phyloP scores from a whole-genome alignment of 495 filamentous ascomycete species.

The Niebla homalea region DNA sequence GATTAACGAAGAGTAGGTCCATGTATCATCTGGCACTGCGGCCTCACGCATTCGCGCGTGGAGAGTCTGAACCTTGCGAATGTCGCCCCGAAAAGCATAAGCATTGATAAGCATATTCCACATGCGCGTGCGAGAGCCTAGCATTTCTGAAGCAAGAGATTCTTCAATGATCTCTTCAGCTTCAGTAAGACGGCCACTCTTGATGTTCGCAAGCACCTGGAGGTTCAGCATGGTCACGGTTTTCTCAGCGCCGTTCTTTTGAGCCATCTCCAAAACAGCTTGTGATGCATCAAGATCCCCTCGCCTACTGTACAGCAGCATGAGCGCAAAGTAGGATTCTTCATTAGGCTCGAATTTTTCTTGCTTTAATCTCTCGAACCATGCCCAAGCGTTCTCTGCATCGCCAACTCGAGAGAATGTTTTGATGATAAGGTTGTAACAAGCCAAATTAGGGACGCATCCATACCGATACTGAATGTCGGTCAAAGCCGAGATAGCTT shows the following conservation, averaged over 20 bases:
- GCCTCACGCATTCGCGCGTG: constrained; percentile 48
- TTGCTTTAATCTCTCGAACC: constrained; percentile 43
- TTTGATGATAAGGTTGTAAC: constrained; percentile 69
- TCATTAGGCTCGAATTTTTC: constrained; percentile 33
- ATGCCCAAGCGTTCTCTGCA: constrained; percentile 44
- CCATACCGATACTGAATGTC: constrained; percentile 39
- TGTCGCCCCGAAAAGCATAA: constrained; percentile 51
- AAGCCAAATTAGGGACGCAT: constrained; percentile 36
- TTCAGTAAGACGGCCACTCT: constrained; percentile 40
- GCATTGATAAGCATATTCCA: constrained; percentile 69
- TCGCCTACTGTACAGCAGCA: constrained; percentile 53
- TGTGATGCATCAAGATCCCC: constrained; percentile 61
- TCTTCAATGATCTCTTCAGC: constrained; percentile 50
- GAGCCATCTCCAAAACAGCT: constrained; percentile 45
- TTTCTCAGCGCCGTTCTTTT: constrained; percentile 26
- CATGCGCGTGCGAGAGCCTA: constrained; percentile 42
- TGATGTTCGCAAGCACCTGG: constrained; percentile 56
- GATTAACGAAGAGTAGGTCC: constrained; percentile 66
- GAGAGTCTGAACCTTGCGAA: constrained; percentile 44
- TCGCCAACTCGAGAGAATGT: constrained; percentile 54
- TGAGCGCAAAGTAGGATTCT: constrained; percentile 55
- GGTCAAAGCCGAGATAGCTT: constrained; percentile 45
- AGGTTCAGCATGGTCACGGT: constrained; percentile 44
- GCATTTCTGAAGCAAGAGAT: constrained; percentile 25
- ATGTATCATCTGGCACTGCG: constrained; percentile 45